phyloP scores from a whole-genome alignment of 2,329 filamentous ascomycete genomes.

The Phialophora expanda region DNA sequence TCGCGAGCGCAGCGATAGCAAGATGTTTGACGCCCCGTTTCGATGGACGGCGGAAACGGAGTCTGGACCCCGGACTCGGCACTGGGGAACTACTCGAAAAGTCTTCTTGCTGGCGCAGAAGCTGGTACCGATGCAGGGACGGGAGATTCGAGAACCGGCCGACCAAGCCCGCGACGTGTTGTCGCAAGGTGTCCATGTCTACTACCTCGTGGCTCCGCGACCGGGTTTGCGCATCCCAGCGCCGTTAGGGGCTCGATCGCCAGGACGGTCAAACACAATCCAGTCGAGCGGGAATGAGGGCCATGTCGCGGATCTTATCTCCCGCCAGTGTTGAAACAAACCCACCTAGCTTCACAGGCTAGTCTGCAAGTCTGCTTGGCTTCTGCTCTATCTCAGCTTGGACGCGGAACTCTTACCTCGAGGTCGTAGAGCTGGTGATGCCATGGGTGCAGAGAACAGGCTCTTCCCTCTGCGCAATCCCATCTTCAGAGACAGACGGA shows the following conservation, averaged over 20 bases:
- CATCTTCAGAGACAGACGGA: neutral
- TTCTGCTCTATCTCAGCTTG: neutral
- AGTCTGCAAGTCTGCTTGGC: neutral
- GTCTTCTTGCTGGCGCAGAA: neutral
- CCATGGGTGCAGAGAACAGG: neutral
- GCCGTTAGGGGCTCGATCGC: neutral
- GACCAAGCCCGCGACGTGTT: neutral
- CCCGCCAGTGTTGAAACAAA: neutral
- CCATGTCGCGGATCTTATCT: neutral
- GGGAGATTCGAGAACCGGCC: neutral
- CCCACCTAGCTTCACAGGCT: neutral
- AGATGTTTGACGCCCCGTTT: neutral
- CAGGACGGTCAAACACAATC: neutral
- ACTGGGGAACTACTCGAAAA: neutral
- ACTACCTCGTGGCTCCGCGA: neutral
- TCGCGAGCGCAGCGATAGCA: neutral
- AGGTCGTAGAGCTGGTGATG: neutral
- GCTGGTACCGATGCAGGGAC: constrained; percentile 4
- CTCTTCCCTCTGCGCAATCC: neutral
- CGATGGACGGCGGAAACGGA: neutral
- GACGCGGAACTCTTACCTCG: neutral
- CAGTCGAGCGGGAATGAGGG: neutral
- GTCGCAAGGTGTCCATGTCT: neutral
- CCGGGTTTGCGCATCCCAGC: neutral
- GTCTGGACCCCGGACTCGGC: neutral